Evolutionary conservation across 2,329 filamentous ascomycete species (phyloP), one percentile per base, ranked within the genome.

Genomic region (Volutella citrinella): DNA sequence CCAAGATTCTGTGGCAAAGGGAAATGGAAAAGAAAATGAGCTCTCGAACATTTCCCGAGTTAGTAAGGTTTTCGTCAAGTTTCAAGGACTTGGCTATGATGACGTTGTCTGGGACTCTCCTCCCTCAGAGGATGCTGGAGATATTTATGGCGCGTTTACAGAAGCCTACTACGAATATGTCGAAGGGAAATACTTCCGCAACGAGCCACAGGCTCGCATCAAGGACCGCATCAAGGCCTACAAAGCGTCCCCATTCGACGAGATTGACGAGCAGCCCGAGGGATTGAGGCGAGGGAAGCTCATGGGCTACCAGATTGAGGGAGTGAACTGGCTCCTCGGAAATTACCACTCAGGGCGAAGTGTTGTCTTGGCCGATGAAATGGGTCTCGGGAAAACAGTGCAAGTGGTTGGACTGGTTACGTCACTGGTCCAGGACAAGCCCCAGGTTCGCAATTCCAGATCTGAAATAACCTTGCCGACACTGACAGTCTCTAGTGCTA

Each of bases 301-400:
- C 38, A 97, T 97, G 90, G 78, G 80, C 20, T 97, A 98, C 53
- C 93, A 98, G 57, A 66, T 94, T 27, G 87, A 96, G 39, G 93
- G 93, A 14, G 69, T 96, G 32, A 96, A 97, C 52, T 98, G 93
- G 90, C 76, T 98, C 4, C 82, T 95, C 39, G 90, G 86, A 58
- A 93, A 93, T 55, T 97, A 87, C 70, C 85, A 89, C 51, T 72
- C 77, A 31, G 74, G 82, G 48, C 82, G 86, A 54, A 97, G 93
- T 52, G 85, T 89, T 18, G 91, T 97, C 38, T 75, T 97, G 7
- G 93, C 93, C 1, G 93, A 98, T 55, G 93, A 98, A 57, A 98
- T 98, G 93, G 93, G 93, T 24, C 76, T 98, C 3, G 93, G 93
- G 19, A 98, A 98, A 67, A 98, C 93, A 0, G 87, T 98, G 19